Conservation (phyloP, 768 basidiomycete genomes). For the Russula dissimulans region DNA sequence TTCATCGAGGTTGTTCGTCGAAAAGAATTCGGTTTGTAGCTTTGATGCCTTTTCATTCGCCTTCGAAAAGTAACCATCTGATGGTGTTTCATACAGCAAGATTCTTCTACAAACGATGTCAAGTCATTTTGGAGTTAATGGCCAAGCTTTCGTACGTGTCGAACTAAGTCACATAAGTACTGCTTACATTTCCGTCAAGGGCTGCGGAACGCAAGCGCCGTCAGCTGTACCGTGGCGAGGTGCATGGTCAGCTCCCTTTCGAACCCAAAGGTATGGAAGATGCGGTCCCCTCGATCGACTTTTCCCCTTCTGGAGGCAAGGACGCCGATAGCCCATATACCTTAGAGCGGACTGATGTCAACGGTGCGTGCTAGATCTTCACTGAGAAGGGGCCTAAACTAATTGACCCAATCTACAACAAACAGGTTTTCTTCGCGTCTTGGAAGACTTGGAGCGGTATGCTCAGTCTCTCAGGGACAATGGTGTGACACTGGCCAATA, state of each 20-base stretch:
- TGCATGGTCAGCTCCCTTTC: conserved; percentile 82
- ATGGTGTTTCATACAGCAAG: conserved; percentile 36
- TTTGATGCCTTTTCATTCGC: neutral
- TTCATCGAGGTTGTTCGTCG: conserved; percentile 85
- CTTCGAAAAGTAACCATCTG: neutral
- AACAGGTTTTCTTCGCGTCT: conserved; percentile 48
- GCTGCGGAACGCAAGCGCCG: conserved; percentile 74
- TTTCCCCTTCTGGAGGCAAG: conserved; percentile 56
- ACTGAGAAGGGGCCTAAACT: neutral
- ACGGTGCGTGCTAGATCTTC: conserved; percentile 39
- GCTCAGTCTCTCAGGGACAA: conserved; percentile 37
- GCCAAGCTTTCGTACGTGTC: conserved; percentile 70
- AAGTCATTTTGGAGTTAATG: conserved; percentile 78
- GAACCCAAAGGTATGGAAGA: conserved; percentile 75
- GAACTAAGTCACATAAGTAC: neutral
- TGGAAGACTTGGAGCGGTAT: conserved; percentile 59
- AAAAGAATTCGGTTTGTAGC: conserved; percentile 71
- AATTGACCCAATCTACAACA: neutral
- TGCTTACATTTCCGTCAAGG: conserved; percentile 29
- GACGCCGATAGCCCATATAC: conserved; percentile 48
- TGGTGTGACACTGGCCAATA: conserved; percentile 40
- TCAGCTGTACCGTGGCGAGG: conserved; percentile 75
- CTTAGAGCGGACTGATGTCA: conserved; percentile 59
- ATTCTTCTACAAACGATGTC: conserved; percentile 75
- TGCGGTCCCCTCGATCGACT: conserved; percentile 68